Base-by-base conservation (phyloP, 2,329 filamentous ascomycete genomes). In the Pseudogymnoascus sp. region DNA sequence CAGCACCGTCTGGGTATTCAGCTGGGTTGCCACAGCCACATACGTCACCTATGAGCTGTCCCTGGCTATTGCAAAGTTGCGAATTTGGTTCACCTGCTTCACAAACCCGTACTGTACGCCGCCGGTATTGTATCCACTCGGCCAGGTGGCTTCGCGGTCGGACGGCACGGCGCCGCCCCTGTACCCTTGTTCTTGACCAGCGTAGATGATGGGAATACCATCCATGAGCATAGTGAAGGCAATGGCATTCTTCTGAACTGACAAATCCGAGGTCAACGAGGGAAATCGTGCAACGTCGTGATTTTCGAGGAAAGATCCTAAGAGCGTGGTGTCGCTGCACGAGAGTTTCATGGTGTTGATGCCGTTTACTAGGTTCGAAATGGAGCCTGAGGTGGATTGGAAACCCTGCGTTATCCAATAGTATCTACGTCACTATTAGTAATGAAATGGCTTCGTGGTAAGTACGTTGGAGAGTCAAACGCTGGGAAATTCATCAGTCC, bases 111-210 rank as follows among this genome's bases (percentile, higher is more conserved):
- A 80, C 2, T 79, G 68, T 4, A 73, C 69, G 4, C 72, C 64
- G 0, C 66, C 67, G 0, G 72, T 79, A 25, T 69, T 64, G 63
- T 77, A 80, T 0, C 2, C 73, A 73, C 60, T 60, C 0, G 75
- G 65, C 79, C 78, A 80, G 35, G 75, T 68, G 1, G 77, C 77
- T 68, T 80, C 78, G 4, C 78, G 77, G 65, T 79, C 77, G 33
- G 68, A 43, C 1, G 77, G 77, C 25, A 75, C 75, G 12, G 37
- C 65, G 4, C 61, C 65, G 14, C 77, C 77, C 7, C 72, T 68
- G 68, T 76, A 78, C 68, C 79, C 77, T 62, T 83, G 80, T 69
- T 83, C 81, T 69, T 82, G 79, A n/a, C 81, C 81, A 65, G 80
- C 74, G 66, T 83, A 83, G 43, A 82, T 64, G 67, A 82, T 80